Conservation (phyloP, 1,284 basidiomycete species). For the Sphaerobolus stellatus region DNA sequence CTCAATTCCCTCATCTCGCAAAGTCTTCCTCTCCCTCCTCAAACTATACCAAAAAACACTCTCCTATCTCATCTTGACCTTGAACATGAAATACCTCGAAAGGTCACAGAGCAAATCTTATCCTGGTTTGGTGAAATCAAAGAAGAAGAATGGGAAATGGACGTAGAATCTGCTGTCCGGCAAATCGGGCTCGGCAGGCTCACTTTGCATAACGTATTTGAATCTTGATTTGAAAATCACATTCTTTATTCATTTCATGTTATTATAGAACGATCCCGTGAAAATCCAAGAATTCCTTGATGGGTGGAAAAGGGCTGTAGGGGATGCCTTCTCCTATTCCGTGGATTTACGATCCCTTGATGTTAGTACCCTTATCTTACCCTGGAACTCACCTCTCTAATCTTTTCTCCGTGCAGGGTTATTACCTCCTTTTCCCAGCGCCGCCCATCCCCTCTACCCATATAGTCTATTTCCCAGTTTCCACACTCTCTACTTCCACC, state of each 20-base stretch:
- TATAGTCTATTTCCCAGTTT: not conserved
- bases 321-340: slow-evolving; percentile 65
- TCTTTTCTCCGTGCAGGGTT: slow-evolving; percentile 56
- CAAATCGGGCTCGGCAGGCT: slow-evolving; percentile 75
- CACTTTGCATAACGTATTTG: slow-evolving; percentile 56
- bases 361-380: slow-evolving; percentile 38
- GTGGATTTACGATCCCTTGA: slow-evolving; percentile 63
- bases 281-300: slow-evolving; percentile 53
- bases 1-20: slow-evolving; percentile 68
- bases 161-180: slow-evolving; percentile 54
- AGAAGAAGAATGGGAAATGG: slow-evolving; percentile 56
- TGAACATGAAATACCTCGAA: slow-evolving; percentile 68
- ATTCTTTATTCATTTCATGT: too few relatives aligned
- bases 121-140: slow-evolving; percentile 67
- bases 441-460: not conserved
- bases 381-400: not conserved
- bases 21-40: slow-evolving; percentile 47
- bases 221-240: not conserved
- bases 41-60: slow-evolving; percentile 44
- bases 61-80: slow-evolving; percentile 60
- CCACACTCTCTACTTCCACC: slow-evolving; percentile 66
- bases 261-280: slow-evolving; percentile 62
- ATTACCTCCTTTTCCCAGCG: slow-evolving; percentile 48
- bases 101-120: slow-evolving; percentile 69
- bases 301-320: slow-evolving; percentile 70